Conservation (phyloP, 345 rosid species). For the Salix koriyanagi region DNA sequence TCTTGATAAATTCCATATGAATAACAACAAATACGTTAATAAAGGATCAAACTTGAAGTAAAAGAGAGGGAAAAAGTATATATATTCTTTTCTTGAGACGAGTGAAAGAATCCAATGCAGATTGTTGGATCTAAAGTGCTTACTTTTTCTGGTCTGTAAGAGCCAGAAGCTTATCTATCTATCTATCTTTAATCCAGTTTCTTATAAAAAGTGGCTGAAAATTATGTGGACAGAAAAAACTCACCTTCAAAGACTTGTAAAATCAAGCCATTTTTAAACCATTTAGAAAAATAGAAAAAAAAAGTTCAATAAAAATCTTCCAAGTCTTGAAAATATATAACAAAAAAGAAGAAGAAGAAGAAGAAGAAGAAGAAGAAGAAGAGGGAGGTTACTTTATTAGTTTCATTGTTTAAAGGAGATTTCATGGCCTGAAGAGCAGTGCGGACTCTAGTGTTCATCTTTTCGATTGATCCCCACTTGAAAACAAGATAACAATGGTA, state of each 20-base stretch:
- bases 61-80: slow-evolving; percentile 18
- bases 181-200: slow-evolving; percentile 20
- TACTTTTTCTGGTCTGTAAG: slow-evolving; percentile 20
- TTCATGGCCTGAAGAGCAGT: slow-evolving; percentile 61
- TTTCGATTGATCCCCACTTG: slow-evolving; percentile 18
- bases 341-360: not conserved
- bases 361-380: not conserved
- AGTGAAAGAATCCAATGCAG: slow-evolving; percentile 48
- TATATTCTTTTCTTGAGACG: slow-evolving; percentile 45
- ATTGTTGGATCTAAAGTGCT: slow-evolving; percentile 49
- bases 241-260: not conserved
- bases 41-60: slow-evolving; percentile 12
- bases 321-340: slow-evolving; percentile 4
- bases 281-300: not conserved
- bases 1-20: slow-evolving; percentile 31
- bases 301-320: not conserved
- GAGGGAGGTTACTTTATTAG: slow-evolving; percentile 41
- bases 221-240: not conserved
- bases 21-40: slow-evolving; percentile 5
- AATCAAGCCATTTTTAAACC: not conserved
- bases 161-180: not conserved
- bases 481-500: slow-evolving; percentile 24
- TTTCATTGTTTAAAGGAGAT: slow-evolving; percentile 54
- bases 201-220: slow-evolving; percentile 1
- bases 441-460: slow-evolving; percentile 72